phyloP scores from a whole-genome alignment of 768 basidiomycete genomes.

The Phylloporus sp. region DNA sequence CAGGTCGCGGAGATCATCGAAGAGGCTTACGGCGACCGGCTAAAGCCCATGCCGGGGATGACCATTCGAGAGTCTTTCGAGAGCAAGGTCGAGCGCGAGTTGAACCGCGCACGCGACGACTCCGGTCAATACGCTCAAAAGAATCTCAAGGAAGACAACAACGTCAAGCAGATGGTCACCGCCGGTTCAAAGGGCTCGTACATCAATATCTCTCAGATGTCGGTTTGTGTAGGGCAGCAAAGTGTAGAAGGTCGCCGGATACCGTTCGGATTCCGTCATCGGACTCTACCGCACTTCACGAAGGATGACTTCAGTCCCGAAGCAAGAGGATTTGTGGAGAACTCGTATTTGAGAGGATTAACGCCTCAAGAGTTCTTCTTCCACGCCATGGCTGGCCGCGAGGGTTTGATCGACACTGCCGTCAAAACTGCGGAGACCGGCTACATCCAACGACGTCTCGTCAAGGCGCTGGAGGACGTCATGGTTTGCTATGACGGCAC shows the following conservation, averaged over 20 bases:
- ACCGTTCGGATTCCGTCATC: constrained; percentile 96
- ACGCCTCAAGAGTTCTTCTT: constrained; percentile 99
- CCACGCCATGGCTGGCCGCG: constrained; percentile 99
- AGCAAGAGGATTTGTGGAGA: constrained; percentile 97
- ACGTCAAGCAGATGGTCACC: constrained; percentile 99
- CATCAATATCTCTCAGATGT: constrained; percentile 99
- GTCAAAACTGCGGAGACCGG: constrained; percentile 99
- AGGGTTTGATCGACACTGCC: constrained; percentile 98
- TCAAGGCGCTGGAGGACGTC: constrained; percentile 97
- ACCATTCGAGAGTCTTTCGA: constrained; percentile 99
- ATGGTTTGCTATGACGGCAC: constrained; percentile 98
- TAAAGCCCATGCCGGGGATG: constrained; percentile 95
- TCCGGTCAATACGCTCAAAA: constrained; percentile 97
- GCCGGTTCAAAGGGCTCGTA: constrained; percentile 98
- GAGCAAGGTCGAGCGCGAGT: constrained; percentile 80
- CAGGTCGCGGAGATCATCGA: constrained; percentile 77
- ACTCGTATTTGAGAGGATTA: constrained; percentile 92
- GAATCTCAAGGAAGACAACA: constrained; percentile 97
- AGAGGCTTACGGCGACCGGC: constrained; percentile 76
- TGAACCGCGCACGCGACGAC: constrained; percentile 92
- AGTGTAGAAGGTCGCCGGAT: constrained; percentile 97
- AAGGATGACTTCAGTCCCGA: constrained; percentile 99
- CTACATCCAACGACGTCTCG: constrained; percentile 96
- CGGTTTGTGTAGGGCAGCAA: constrained; percentile 98
- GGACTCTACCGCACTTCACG: constrained; percentile 93